Conservation (phyloP, 2,329 filamentous ascomycete genomes). For the Diaporthe capsici region DNA sequence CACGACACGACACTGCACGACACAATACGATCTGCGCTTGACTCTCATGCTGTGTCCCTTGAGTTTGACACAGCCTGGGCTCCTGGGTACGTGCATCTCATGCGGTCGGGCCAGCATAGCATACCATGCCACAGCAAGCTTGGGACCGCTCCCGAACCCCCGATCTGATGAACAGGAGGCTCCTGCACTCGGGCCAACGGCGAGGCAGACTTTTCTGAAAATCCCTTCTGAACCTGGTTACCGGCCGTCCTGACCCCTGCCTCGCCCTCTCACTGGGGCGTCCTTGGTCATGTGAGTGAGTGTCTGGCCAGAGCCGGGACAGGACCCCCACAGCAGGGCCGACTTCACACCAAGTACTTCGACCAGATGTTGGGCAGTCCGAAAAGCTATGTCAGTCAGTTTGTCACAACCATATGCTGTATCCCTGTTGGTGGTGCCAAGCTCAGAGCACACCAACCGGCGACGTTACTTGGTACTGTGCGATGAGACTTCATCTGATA, state of each 20-base stretch:
- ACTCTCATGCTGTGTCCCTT: slow-evolving; percentile 30
- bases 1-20: slow-evolving; percentile 21
- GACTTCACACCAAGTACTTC: not conserved
- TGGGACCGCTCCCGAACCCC: slow-evolving; percentile 14
- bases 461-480: not conserved
- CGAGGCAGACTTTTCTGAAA: not conserved
- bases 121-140: not conserved
- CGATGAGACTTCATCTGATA: slow-evolving; percentile 29
- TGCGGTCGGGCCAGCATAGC: not conserved
- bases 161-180: slow-evolving; percentile 30
- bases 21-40: slow-evolving; percentile 29
- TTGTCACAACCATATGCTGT: not conserved
- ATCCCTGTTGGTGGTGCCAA: slow-evolving; percentile 13
- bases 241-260: not conserved
- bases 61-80: slow-evolving; percentile 20
- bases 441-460: not conserved
- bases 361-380: not conserved
- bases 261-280: not conserved
- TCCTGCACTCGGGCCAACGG: slow-evolving; percentile 2
- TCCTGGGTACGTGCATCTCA: not conserved
- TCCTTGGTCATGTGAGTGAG: not conserved
- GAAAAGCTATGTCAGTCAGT: not conserved
- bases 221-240: not conserved
- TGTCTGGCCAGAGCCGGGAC: not conserved
- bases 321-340: not conserved